Conservation (phyloP, 345 rosid species). For the Streptanthus diversifolius region DNA sequence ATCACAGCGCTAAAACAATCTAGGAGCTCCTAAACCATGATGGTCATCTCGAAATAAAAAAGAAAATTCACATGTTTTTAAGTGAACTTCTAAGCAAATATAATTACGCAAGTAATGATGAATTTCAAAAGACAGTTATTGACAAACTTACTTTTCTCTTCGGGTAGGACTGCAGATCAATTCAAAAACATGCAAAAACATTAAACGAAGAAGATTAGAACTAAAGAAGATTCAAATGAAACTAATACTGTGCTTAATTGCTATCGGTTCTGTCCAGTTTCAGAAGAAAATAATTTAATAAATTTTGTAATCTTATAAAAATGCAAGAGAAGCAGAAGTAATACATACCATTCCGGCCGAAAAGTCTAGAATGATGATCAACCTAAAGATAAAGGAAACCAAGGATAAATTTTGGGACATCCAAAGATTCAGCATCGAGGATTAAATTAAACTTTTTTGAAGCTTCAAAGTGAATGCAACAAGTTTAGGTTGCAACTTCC, state of each 20-base stretch:
- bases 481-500: background rate
- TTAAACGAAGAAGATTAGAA: conserved; percentile 32
- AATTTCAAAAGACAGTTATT: conserved; percentile 2
- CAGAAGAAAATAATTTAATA: background rate
- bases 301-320: background rate
- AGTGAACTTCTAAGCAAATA: background rate
- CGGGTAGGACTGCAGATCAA: conserved; percentile 75
- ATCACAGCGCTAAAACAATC: background rate
- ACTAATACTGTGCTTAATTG: background rate
- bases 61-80: background rate
- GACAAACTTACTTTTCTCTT: conserved; percentile 77
- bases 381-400: conserved; percentile 43
- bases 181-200: conserved; percentile 41
- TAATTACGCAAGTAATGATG: conserved; percentile 18
- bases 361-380: conserved; percentile 53
- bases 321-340: conserved; percentile 1
- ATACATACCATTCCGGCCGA: conserved; percentile 71
- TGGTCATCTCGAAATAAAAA: conserved; percentile 7
- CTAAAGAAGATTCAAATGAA: background rate
- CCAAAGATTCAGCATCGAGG: background rate
- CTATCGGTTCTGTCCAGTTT: background rate
- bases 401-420: no score
- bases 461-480: background rate
- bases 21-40: conserved; percentile 9
- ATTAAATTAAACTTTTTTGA: background rate